Conservation (phyloP, 306 rosid genomes). For the Vicia faba region DNA sequence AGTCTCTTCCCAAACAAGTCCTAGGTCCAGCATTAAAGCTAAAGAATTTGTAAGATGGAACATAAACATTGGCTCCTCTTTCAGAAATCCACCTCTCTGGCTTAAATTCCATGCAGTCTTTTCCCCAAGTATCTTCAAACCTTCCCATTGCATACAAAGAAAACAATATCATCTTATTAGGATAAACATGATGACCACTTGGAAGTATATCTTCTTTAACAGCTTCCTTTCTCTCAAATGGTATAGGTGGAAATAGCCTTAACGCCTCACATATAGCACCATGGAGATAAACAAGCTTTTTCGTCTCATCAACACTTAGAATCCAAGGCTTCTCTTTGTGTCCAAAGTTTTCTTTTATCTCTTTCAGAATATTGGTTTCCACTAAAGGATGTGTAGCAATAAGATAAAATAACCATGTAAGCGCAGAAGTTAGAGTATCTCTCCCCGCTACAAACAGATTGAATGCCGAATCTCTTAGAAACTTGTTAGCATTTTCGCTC, state of each 20-base stretch:
- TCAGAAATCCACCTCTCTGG: too few species aligned
- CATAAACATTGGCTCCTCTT: conserved; percentile 36
- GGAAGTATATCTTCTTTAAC: conserved; percentile 20
- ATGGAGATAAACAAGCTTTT: conserved; percentile 51
- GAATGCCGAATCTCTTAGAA: conserved; percentile 30
- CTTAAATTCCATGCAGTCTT: too few species aligned
- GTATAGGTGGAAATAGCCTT: conserved; percentile 44
- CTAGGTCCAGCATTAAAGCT: conserved; percentile 59
- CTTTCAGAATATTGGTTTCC: conserved; percentile 34
- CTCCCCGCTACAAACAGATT: conserved; percentile 8
- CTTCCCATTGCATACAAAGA: too few species aligned
- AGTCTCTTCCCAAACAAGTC: conserved; percentile 1
- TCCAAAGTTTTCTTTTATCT: conserved; percentile 24
- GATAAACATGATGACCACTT: too few species aligned
- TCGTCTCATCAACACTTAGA: conserved; percentile 19
- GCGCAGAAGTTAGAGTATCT: background rate
- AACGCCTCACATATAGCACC: conserved; percentile 33
- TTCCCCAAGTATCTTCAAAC: too few species aligned
- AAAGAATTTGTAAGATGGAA: conserved; percentile 53
- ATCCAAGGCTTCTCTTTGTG: too few species aligned
- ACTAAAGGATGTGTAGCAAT: too few species aligned
- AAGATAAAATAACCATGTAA: too few species aligned
- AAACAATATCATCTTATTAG: too few species aligned
- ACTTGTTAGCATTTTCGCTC: background rate
- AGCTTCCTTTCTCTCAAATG: conserved; percentile 42